Evolutionary conservation across 2,329 filamentous ascomycete genomes (phyloP).

Genomic region (Chlorencoelia australis): DNA sequence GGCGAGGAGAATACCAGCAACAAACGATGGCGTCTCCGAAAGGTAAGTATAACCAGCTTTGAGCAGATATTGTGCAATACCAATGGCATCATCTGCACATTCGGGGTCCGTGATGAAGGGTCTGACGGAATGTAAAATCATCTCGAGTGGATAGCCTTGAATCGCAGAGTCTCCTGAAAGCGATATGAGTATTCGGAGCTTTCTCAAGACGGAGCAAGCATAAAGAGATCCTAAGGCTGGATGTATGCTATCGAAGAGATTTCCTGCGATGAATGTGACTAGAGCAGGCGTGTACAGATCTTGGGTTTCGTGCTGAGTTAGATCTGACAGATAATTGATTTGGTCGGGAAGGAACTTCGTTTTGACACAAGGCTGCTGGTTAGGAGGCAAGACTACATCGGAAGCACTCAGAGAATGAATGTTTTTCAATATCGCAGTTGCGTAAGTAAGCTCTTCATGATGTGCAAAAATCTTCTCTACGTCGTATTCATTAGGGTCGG

Average conservation of each 20-base stretch:
- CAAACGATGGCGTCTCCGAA: conserved; percentile 56
- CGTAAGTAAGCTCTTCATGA: conserved; percentile 46
- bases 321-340: conserved; percentile 66
- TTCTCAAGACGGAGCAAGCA: conserved; percentile 76
- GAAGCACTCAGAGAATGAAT: conserved; percentile 65
- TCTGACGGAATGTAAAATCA: conserved; percentile 73
- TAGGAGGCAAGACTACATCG: conserved; percentile 53
- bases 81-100: conserved; percentile 84
- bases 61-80: conserved; percentile 77
- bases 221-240: conserved; percentile 78
- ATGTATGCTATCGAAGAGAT: conserved; percentile 71
- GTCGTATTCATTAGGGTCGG: conserved; percentile 62
- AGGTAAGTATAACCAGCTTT: conserved; percentile 57
- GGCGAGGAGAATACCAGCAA: conserved; percentile 71
- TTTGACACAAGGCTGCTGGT: conserved; percentile 80
- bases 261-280: conserved; percentile 64
- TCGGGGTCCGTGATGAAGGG: conserved; percentile 73
- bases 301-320: conserved; percentile 53
- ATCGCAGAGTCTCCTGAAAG: conserved; percentile 66
- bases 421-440: conserved; percentile 52
- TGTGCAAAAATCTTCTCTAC: conserved; percentile 58
- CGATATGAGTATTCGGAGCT: conserved; percentile 71
- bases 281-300: conserved; percentile 68
- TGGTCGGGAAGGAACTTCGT: conserved; percentile 67
- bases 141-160: conserved; percentile 75